Base-by-base conservation (phyloP, 2,329 filamentous ascomycete species). In the Pseudopyricularia javanii region DNA sequence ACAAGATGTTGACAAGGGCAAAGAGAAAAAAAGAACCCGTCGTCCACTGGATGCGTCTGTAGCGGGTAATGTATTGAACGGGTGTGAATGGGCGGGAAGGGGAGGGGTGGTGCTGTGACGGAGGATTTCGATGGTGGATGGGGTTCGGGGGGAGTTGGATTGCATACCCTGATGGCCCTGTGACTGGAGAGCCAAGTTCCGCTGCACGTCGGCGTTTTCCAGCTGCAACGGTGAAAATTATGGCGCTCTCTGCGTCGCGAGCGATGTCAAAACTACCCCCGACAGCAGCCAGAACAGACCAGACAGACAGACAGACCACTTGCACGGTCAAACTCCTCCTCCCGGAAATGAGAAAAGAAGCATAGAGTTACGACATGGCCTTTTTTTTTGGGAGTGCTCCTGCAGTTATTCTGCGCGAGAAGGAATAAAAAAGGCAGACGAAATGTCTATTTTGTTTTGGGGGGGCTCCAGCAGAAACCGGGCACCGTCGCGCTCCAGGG, bases 351-450 rank as follows among this genome's bases (percentile, higher is more conserved):
- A 30, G 15, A 40, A 43, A 51, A 43, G 50, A 52, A 32, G 40
- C 30, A 47, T 47, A 45, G 20, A 52, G 50, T 52, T 52, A 52
- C 50, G 40, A 52, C 50, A 52, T 52, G 50, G 49, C 49, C 49
- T 51, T 47, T 53, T 47, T 47, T 51, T 47, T 53, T 47, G 30
- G 17, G 14, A 52, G 45, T 24, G 40, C 22, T 43, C 50, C 26
- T 24, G 50, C 50, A 51, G 50, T 51, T 45, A 45, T 45, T 51
- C 50, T 51, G 50, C 24, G 12, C 26, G 20, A 17, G 28, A 30
- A 9, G 28, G 9, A 30, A 28, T 14, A 50, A 30, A 50, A 30
- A 37, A 34, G 22, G 49, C 49, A 37, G 33, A 37, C 33, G 33
- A 40, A 17, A 20, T 37, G 33, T 37, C 49, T 34, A 50, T 28